Evolutionary conservation across 164 flowering plant species (phyloP).

Genomic region (Brasenia schreberi): DNA sequence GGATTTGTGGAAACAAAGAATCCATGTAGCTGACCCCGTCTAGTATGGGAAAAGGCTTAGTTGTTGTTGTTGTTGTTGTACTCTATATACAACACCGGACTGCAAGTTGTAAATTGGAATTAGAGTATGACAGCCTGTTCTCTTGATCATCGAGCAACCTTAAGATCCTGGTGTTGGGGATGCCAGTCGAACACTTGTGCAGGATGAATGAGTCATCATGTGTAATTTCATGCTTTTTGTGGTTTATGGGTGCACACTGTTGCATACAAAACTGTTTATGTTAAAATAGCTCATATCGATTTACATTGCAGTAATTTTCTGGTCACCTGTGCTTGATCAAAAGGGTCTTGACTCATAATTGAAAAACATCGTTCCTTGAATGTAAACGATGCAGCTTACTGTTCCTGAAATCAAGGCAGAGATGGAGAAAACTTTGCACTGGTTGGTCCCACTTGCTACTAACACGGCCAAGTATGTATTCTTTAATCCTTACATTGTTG

Average conservation of each 20-base stretch:
- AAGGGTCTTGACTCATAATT: no score
- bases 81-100: no score
- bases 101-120: no score
- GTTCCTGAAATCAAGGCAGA: slow-evolving; percentile 78
- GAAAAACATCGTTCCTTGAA: no score
- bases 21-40: no score
- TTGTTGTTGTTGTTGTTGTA: no score
- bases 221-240: background rate
- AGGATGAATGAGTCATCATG: background rate
- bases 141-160: no score
- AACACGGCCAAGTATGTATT: slow-evolving; percentile 82
- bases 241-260: background rate
- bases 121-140: no score
- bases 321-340: no score
- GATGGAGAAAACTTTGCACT: slow-evolving; percentile 95
- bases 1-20: no score
- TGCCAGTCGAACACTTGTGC: background rate
- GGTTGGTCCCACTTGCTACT: slow-evolving; percentile 96
- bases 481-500: background rate
- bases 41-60: no score
- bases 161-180: background rate
- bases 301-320: background rate
- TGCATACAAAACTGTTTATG: background rate
- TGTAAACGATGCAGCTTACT: slow-evolving; percentile 44
- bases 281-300: background rate